These are phyloP conservation scores for Cercospora brassicicola DNA, from an alignment of 2,329 filamentous ascomycete genomes.

Conservation along the genomic window DNA sequence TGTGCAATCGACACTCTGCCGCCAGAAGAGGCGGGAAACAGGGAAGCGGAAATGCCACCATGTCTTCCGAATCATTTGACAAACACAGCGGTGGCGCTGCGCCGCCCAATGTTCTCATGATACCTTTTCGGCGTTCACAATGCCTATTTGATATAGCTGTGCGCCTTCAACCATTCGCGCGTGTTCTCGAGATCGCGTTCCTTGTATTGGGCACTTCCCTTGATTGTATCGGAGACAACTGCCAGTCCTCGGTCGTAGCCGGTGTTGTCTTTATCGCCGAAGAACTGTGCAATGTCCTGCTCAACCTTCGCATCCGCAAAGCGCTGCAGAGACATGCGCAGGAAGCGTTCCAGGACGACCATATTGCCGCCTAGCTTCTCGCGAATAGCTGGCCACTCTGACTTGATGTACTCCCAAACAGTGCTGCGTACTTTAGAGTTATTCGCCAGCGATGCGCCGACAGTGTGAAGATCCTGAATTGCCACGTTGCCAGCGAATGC, in stretches of 20 bases:
- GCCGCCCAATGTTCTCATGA: background rate
- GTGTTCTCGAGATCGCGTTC: conserved; percentile 71
- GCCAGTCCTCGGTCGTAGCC: conserved; percentile 83
- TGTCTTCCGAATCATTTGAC: too few species aligned
- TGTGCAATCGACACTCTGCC: background rate
- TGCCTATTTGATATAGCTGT: conserved; percentile 54
- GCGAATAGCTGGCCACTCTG: conserved; percentile 74
- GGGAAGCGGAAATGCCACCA: background rate
- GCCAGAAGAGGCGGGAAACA: background rate
- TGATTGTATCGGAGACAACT: conserved; percentile 82
- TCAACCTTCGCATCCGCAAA: conserved; percentile 71
- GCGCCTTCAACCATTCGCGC: conserved; percentile 72
- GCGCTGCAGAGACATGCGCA: conserved; percentile 73
- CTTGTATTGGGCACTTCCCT: conserved; percentile 78
- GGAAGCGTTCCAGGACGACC: conserved; percentile 84
- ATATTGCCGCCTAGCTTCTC: conserved; percentile 75
- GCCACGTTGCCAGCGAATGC: conserved; percentile 82
- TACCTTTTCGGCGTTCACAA: background rate
- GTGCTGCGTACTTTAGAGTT: conserved; percentile 72
- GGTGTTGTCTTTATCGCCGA: conserved; percentile 78
- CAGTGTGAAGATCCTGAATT: conserved; percentile 82
- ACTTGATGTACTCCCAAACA: conserved; percentile 83
- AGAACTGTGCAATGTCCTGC: conserved; percentile 80
- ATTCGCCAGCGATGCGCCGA: conserved; percentile 68
- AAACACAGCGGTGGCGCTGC: background rate